Evolutionary conservation across 805 yeast species (phyloP), one percentile per base, ranked within the genome.

Genomic region (Metschnikowia gelsemii): DNA sequence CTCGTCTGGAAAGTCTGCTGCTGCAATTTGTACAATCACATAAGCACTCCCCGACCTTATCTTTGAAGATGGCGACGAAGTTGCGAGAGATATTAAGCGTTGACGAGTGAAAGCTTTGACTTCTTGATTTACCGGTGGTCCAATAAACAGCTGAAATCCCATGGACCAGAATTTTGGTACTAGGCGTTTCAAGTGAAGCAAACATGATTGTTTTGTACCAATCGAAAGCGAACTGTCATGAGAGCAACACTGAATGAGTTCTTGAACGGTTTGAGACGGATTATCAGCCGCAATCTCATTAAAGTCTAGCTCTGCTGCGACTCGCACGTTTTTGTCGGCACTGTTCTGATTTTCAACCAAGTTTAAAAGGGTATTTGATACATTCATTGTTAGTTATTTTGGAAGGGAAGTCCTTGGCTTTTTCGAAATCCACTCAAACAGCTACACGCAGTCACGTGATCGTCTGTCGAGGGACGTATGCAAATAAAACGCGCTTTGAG

Each of bases 1-100:
- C 58, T 88, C 95, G 57, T 93, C 98, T 0, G 99, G 99, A 56
- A 78, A 91, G 56, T 91, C 99, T 1, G 82, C 85, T 2, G 85
- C 84, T 0, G 96, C 88, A 12, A 91, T 86, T 54, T 86, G 95
- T 4, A 85, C 85, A 13, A 89, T 76, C 12, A 86, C 82, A 49
- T 87, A 82, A 1, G 90, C 80, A 2, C 85, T 77, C 37, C 85
- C 75, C 22, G 73, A 75, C 44, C 87, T 71, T 12, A 90, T 66
- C 52, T 83, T 86, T 8, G 84, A 68, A 46, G 76, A 75, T 1
- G 70, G 63, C 1, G 66, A 50, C 7, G 63, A 33, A 3, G 70
- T 61, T 14, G 78, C 67, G 22, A 87, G 58, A 2, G 57, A 47
- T 30, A 90, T 45, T 25, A 89, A 66, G 0, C 62, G 58, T 1